Base-by-base conservation (phyloP, 1,139 yeast species). In the Kodamaea sp. region DNA sequence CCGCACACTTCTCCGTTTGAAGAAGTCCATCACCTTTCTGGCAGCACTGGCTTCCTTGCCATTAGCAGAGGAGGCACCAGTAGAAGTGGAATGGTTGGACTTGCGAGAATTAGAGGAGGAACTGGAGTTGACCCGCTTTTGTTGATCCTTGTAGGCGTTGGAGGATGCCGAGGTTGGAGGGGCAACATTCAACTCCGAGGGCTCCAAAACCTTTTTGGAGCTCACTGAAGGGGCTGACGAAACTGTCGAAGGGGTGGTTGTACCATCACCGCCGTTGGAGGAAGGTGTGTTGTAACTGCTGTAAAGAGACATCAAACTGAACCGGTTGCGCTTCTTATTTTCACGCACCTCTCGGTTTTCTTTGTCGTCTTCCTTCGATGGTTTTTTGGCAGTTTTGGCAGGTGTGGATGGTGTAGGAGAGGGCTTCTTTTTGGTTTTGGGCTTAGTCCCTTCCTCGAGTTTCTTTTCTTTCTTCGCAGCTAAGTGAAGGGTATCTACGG, bases 1-100 rank as follows among this genome's bases (percentile, higher is more conserved):
- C 42, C 70, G 52, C 10, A 77, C 76, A 57, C 90, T 83, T 62
- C 88, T 77, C 59, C 92, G 75, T 56, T 83, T 83, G 64, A 84
- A 83, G 55, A 84, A 84, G 56, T 84, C 90, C 78, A 84, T 79
- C 16, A 84, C 90, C 50, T 80, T 81, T 51, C 80, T 77, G 10
- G 90, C 87, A 2, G 90, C 83, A 35, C 89, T 80, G 22, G 80
- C 79, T 47, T 78, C 83, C 44, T 72, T 76, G 47, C 60, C 63
- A 41, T 48, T 54, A 40, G 48, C 54, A 42, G 57, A 44, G 32
- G 58, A 41, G 25, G 48, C 38, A 16, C 43, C 39, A 26, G 51
- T 35, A 7, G 46, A 32, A 10, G 35, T 37, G n/a, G 44, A 34
- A 10, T 38, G 24, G 31, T 34, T 35, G 26, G 53, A 39, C 29